Evolutionary conservation across 2,329 filamentous ascomycete species (phyloP).

Genomic region (Penicillium sp.): DNA sequence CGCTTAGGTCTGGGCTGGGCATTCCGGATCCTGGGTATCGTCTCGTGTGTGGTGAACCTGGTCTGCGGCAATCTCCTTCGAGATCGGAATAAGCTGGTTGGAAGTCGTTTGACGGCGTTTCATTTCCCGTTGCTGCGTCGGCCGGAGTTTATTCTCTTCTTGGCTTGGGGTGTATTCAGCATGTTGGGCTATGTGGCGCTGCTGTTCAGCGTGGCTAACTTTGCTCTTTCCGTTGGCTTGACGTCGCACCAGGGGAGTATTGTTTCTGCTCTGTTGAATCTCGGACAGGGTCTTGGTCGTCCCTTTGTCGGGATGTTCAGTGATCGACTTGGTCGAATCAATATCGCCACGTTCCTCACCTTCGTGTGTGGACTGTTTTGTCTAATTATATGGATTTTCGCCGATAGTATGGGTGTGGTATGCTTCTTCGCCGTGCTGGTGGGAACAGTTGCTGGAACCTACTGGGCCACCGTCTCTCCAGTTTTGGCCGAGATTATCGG

Average conservation of each 20-base stretch:
- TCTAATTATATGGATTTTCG: conserved; percentile 66
- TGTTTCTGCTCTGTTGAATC: conserved; percentile 67
- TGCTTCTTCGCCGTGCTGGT: conserved; percentile 65
- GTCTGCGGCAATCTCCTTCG: conserved; percentile 60
- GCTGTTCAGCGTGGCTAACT: conserved; percentile 68
- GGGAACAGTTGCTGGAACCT: conserved; percentile 65
- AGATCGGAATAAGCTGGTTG: conserved; percentile 65
- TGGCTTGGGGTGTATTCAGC: conserved; percentile 64
- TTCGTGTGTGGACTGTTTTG: conserved; percentile 63
- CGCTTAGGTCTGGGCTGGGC: conserved; percentile 64
- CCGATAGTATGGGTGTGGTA: conserved; percentile 63
- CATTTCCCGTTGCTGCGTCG: conserved; percentile 60
- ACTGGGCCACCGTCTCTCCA: conserved; percentile 64
- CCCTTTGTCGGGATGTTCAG: conserved; percentile 68
- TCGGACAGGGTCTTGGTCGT: conserved; percentile 63
- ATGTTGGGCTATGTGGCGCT: conserved; percentile 71
- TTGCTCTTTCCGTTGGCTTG: conserved; percentile 65
- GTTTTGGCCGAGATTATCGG: conserved; percentile 68
- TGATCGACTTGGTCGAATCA: conserved; percentile 66
- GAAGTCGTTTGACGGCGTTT: conserved; percentile 59
- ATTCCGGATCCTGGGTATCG: conserved; percentile 64
- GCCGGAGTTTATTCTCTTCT: conserved; percentile 63
- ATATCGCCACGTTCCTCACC: conserved; percentile 64
- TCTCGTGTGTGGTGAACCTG: conserved; percentile 60
- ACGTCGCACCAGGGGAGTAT: conserved; percentile 64